Conservation (phyloP, 2,329 filamentous ascomycete genomes). For the Aspergillus proliferans region DNA sequence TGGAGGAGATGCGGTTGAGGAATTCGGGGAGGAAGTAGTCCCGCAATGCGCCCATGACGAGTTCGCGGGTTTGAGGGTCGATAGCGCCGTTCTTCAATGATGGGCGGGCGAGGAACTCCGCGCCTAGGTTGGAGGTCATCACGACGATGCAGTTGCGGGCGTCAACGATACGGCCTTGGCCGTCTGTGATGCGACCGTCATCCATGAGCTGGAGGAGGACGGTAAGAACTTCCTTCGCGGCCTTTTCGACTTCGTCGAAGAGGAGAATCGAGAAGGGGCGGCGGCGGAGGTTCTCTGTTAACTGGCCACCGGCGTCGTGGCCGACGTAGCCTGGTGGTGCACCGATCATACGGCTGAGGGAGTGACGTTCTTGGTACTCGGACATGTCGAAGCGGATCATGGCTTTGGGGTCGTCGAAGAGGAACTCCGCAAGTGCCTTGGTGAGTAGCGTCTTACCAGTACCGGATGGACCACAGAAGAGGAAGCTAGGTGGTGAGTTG, state of each 20-base stretch:
- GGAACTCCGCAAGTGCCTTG: constrained; percentile 93
- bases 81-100: constrained; percentile 75
- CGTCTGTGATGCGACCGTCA: constrained; percentile 95
- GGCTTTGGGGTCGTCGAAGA: constrained; percentile 92
- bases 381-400: constrained; percentile 99
- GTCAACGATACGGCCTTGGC: constrained; percentile 89
- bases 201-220: constrained; percentile 99
- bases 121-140: constrained; percentile 96
- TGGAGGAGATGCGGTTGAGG: constrained; percentile 93
- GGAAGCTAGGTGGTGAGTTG: constrained; percentile 93
- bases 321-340: constrained; percentile 95
- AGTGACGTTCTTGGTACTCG: constrained; percentile 96
- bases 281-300: constrained; percentile 88
- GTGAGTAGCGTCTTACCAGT: constrained; percentile 97
- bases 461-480: constrained; percentile 97
- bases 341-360: constrained; percentile 94
- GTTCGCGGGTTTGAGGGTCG: constrained; percentile 74
- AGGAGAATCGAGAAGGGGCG: constrained; percentile 96
- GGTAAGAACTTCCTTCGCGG: constrained; percentile 93
- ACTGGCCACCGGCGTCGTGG: constrained; percentile 89
- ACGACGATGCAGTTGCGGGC: constrained; percentile 98
- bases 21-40: constrained; percentile 98
- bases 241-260: constrained; percentile 98
- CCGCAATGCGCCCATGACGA: constrained; percentile 85
- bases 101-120: constrained; percentile 81